Conservation (phyloP, 441 rosid species). For the Mallotus japonicus region DNA sequence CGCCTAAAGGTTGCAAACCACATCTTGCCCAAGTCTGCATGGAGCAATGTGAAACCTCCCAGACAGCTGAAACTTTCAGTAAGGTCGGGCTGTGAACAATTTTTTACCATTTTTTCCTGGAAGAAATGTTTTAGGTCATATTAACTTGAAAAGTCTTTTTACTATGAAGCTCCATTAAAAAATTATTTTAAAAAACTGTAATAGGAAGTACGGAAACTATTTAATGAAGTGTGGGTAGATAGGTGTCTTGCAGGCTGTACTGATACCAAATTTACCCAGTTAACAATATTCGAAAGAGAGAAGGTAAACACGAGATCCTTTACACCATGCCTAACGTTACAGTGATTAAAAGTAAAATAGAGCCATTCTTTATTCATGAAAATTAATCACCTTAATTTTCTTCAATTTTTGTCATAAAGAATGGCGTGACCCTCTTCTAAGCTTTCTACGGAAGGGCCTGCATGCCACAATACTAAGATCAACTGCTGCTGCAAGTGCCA, state of each 20-base stretch:
- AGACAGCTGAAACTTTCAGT: too few species aligned
- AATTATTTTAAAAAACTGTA: neutral
- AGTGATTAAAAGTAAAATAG: constrained; percentile 14
- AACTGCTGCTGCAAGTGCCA: constrained; percentile 94
- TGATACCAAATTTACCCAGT: constrained; percentile 15
- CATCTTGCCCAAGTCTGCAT: too few species aligned
- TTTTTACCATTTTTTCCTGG: neutral
- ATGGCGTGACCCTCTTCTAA: constrained; percentile 58
- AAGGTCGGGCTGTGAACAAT: neutral
- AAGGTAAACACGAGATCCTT: constrained; percentile 31
- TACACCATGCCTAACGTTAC: constrained; percentile 39
- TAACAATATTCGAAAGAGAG: constrained; percentile 21
- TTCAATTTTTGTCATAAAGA: constrained; percentile 42
- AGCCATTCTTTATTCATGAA: constrained; percentile 26
- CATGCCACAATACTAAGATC: constrained; percentile 93
- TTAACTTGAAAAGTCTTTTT: neutral
- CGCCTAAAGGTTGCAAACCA: too few species aligned
- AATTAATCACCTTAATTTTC: constrained; percentile 25
- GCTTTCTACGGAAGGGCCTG: constrained; percentile 74
- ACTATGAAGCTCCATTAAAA: neutral
- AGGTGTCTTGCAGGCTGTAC: constrained; percentile 11
- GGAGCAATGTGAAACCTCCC: too few species aligned
- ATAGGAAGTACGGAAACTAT: neutral
- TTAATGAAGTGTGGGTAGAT: neutral
- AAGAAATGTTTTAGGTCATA: neutral